Percentiles rank a stretch among this genome's conserved stretches.
These are phyloP conservation scores for Arthroderma sp. DNA, from an alignment of 2,329 filamentous ascomycete species.

Conservation along the genomic window DNA sequence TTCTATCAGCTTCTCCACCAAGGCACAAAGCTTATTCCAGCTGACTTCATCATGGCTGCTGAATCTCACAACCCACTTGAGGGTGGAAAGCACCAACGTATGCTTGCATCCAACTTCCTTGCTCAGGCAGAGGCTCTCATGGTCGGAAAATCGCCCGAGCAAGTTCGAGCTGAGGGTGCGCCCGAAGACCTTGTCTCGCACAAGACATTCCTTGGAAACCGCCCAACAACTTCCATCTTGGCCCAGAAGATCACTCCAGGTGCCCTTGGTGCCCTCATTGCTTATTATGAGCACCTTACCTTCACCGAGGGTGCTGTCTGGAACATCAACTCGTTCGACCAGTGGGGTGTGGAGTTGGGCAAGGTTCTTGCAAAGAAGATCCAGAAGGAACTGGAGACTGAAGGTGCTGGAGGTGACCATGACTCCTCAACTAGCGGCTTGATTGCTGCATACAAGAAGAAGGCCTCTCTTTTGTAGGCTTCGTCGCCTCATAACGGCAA, in stretches of 20 bases:
- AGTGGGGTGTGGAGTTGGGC: constrained; percentile 98
- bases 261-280: constrained; percentile 86
- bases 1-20: constrained; percentile 99
- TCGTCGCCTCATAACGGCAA: background rate
- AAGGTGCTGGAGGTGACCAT: constrained; percentile 59
- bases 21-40: constrained; percentile 95
- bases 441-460: constrained; percentile 85
- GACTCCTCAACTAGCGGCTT: constrained; percentile 80
- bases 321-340: constrained; percentile 99
- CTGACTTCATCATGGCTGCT: constrained; percentile 93
- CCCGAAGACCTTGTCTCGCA: constrained; percentile 60
- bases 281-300: constrained; percentile 97
- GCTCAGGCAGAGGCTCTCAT: constrained; percentile 38
- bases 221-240: constrained; percentile 88
- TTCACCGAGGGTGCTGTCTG: constrained; percentile 96
- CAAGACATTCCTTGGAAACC: constrained; percentile 98
- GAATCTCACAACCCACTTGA: constrained; percentile 94
- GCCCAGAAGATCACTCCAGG: constrained; percentile 88
- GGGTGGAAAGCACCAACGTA: constrained; percentile 79
- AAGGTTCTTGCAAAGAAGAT: constrained; percentile 94
- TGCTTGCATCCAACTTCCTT: constrained; percentile 40
- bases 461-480: constrained; percentile 27
- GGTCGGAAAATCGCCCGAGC: constrained; percentile 40
- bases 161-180: constrained; percentile 36
- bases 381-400: constrained; percentile 64